Conservation (phyloP, 805 yeast species). For the Wickerhamiella vanderwaltii region DNA sequence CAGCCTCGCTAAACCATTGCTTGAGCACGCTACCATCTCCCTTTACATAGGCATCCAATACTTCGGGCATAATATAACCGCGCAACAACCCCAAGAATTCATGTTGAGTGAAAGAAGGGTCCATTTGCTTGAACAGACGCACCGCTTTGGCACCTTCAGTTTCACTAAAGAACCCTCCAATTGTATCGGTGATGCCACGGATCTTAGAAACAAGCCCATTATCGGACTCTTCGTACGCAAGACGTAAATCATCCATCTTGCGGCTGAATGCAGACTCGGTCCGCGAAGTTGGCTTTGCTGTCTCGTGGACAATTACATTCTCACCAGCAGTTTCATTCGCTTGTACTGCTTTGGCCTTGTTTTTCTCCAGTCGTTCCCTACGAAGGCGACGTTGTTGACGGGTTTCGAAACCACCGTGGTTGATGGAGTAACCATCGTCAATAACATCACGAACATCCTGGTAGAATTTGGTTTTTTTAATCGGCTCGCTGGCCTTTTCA, state of each 20-base stretch:
- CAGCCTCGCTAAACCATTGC: constrained; percentile 93
- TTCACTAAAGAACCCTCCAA: constrained; percentile 86
- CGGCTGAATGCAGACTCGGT: constrained; percentile 62
- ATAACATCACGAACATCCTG: constrained; percentile 79
- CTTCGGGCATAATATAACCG: constrained; percentile 87
- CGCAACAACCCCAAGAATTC: constrained; percentile 72
- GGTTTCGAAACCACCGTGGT: constrained; percentile 85
- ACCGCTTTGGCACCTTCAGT: constrained; percentile 93
- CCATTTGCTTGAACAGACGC: constrained; percentile 74
- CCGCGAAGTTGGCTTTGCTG: constrained; percentile 59
- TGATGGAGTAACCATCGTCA: constrained; percentile 78
- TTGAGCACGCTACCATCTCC: constrained; percentile 78
- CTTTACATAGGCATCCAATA: constrained; percentile 85
- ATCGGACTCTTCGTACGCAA: constrained; percentile 73
- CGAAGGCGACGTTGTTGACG: constrained; percentile 69
- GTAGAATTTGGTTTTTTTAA: constrained; percentile 77
- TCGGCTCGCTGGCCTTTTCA: constrained; percentile 82
- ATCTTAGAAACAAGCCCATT: constrained; percentile 75
- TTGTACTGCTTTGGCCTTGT: constrained; percentile 53
- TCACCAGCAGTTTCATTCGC: constrained; percentile 61
- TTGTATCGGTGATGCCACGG: constrained; percentile 66
- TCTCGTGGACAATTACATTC: constrained; percentile 69
- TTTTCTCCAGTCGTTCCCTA: constrained; percentile 36
- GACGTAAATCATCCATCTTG: constrained; percentile 44
- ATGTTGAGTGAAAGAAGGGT: constrained; percentile 73